phyloP scores from a whole-genome alignment of 1,139 yeast genomes.

The Magnusiomyces suaveolens region DNA sequence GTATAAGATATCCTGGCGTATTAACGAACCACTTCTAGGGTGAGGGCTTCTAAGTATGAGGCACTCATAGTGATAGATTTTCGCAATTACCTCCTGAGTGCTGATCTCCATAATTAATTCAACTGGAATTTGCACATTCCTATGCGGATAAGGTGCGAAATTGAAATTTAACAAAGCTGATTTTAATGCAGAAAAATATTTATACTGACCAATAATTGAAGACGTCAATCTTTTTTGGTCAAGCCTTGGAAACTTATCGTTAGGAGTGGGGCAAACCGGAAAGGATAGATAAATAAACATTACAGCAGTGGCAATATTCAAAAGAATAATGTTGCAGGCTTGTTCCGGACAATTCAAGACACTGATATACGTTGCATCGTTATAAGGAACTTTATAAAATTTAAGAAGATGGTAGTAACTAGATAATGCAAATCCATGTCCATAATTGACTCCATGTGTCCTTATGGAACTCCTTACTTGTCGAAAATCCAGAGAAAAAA shows the following conservation, averaged over 20 bases:
- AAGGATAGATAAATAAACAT: not conserved
- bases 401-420: conserved; percentile 1
- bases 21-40: no score
- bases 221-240: not conserved
- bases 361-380: not conserved
- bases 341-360: not conserved
- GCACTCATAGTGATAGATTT: no score
- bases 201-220: not conserved
- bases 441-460: not conserved
- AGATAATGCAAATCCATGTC: conserved; percentile 1
- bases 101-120: no score
- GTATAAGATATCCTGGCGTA: no score
- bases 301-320: conserved; percentile 8
- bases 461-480: not conserved
- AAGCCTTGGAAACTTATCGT: not conserved
- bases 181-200: not conserved
- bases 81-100: no score
- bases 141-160: no score
- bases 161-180: not conserved
- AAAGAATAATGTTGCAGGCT: not conserved
- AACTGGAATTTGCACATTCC: no score
- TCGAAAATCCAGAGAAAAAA: conserved; percentile 1
- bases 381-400: conserved; percentile 6
- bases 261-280: not conserved
- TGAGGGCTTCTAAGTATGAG: no score